Conservation (phyloP, 2,329 filamentous ascomycete species). For the Hymenoscyphus infarciens region DNA sequence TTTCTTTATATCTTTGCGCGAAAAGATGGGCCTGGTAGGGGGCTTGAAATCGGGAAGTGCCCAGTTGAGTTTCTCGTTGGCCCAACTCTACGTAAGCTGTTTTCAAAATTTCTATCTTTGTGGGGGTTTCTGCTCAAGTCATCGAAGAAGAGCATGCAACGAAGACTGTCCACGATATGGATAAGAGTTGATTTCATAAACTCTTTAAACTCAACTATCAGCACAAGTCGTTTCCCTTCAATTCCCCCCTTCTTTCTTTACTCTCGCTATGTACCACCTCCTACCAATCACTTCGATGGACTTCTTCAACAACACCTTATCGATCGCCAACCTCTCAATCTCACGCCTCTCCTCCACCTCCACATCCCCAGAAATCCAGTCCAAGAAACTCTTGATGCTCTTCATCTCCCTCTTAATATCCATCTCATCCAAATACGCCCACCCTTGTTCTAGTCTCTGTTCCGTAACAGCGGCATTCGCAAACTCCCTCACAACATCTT, state of each 20-base stretch:
- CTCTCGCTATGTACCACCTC: constrained; percentile 16
- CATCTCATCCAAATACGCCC: constrained; percentile 22
- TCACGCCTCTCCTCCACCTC: constrained; percentile 14
- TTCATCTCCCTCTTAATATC: constrained; percentile 14
- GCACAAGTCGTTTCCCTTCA: too few species aligned
- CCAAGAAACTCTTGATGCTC: constrained; percentile 9
- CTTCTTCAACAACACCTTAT: constrained; percentile 7
- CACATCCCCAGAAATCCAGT: constrained; percentile 23
- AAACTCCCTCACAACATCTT: constrained; percentile 16
- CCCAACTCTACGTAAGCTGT: too few species aligned
- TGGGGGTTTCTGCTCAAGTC: too few species aligned
- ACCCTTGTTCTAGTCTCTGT: constrained; percentile 23
- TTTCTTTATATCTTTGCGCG: too few species aligned
- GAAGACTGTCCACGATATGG: too few species aligned
- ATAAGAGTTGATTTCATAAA: too few species aligned
- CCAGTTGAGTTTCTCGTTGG: too few species aligned
- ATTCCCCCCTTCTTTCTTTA: background rate
- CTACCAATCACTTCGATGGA: constrained; percentile 3
- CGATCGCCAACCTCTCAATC: constrained; percentile 13
- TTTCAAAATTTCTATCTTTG: too few species aligned
- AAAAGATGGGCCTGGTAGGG: too few species aligned
- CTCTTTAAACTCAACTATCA: too few species aligned
- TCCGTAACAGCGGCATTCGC: constrained; percentile 17
- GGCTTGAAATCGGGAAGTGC: too few species aligned
- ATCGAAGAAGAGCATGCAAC: too few species aligned